These are phyloP conservation scores for Tricladium varicosporioides DNA, from an alignment of 2,329 filamentous ascomycete species.

Conservation along the genomic window DNA sequence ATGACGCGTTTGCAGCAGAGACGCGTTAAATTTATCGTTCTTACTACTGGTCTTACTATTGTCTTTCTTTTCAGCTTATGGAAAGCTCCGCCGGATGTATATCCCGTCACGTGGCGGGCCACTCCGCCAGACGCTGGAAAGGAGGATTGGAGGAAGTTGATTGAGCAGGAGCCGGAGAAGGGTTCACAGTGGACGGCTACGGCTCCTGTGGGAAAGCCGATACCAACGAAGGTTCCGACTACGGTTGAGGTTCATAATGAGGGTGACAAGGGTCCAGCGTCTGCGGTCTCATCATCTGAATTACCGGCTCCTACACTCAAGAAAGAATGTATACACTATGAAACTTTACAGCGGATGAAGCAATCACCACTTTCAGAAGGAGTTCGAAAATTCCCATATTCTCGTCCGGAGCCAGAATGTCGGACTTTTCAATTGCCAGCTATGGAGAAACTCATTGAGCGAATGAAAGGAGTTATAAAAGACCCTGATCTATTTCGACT, in stretches of 20 bases:
- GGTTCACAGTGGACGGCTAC: too few relatives aligned
- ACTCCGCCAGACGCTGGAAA: background rate
- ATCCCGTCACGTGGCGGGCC: constrained; percentile 11
- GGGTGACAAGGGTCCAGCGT: background rate
- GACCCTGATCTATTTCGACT: constrained; percentile 73
- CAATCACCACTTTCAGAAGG: constrained; percentile 44
- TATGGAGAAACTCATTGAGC: constrained; percentile 72
- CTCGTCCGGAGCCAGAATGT: constrained; percentile 72
- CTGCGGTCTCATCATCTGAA: background rate
- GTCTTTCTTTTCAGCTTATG: constrained; percentile 11
- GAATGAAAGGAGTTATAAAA: constrained; percentile 66
- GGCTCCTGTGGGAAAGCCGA: too few relatives aligned
- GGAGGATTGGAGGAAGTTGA: too few relatives aligned
- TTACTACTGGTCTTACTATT: constrained; percentile 10
- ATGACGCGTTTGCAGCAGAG: constrained; percentile 7
- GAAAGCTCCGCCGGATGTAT: background rate
- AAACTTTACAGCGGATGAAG: constrained; percentile 20
- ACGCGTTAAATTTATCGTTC: constrained; percentile 7
- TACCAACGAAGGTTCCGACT: background rate
- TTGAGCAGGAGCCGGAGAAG: too few relatives aligned
- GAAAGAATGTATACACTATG: constrained; percentile 22
- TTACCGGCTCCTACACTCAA: background rate
- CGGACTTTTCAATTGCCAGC: constrained; percentile 76
- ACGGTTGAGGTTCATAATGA: background rate
- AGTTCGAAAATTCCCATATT: constrained; percentile 71